These are phyloP conservation scores for Wickerhamomyces canadensis DNA, from an alignment of 805 yeast species.

Conservation along the genomic window DNA sequence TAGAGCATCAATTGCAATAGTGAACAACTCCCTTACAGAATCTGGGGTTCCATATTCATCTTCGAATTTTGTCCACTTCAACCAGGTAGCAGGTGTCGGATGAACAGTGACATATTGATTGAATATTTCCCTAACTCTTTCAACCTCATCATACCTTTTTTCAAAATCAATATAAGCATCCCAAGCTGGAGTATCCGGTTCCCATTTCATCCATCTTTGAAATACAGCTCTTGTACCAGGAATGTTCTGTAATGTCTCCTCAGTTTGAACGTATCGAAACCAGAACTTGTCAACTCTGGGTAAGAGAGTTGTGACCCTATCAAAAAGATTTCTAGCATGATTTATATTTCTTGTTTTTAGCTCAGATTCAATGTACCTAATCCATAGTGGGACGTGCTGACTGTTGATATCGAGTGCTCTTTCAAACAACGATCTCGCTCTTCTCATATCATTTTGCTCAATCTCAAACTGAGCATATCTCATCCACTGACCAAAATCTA, in stretches of 20 bases:
- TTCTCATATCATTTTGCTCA: constrained; percentile 66
- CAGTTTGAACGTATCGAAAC: constrained; percentile 77
- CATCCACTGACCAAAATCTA: constrained; percentile 84
- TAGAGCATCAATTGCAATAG: constrained; percentile 57
- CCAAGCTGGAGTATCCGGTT: constrained; percentile 68
- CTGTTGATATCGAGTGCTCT: constrained; percentile 76
- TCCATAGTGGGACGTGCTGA: constrained; percentile 79
- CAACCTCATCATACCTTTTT: constrained; percentile 52
- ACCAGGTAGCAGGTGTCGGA: constrained; percentile 58
- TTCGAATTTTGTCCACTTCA: constrained; percentile 72
- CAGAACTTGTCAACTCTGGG: constrained; percentile 85
- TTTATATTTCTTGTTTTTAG: constrained; percentile 65
- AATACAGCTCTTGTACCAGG: constrained; percentile 59
- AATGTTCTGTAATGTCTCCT: constrained; percentile 67
- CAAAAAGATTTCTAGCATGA: constrained; percentile 83
- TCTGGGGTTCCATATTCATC: constrained; percentile 39
- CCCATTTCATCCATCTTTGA: constrained; percentile 78
- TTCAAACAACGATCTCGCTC: constrained; percentile 87
- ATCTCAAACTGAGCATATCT: constrained; percentile 87
- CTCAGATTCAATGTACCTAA: constrained; percentile 75
- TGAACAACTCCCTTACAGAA: constrained; percentile 56
- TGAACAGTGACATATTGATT: constrained; percentile 48
- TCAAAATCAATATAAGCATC: constrained; percentile 69
- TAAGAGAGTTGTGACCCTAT: constrained; percentile 65
- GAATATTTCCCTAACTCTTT: constrained; percentile 54